Base-by-base conservation (phyloP, 2,329 filamentous ascomycete genomes). In the Beauveria varroae region DNA sequence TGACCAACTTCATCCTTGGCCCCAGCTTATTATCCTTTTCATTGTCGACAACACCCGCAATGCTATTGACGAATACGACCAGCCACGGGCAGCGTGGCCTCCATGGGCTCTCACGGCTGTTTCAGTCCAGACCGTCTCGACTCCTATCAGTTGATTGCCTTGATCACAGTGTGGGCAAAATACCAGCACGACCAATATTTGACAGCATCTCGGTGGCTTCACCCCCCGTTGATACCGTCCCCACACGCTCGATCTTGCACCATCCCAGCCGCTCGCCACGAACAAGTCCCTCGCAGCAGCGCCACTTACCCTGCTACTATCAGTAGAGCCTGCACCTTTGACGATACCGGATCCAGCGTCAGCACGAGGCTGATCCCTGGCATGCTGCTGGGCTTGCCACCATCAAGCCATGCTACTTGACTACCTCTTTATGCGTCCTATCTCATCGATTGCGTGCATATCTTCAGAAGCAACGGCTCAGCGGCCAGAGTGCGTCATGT, bases 201-300 rank as follows among this genome's bases (percentile, higher is more conserved):
- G 7, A 40, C 26, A 14, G 30, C 26, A 30, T n/a, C 40, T 37
- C 8, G 5, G 53, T 56, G 53, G 22, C 52, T 30, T 18, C 54
- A 26, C 26, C 47, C 16, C 53, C 20, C 55, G 10, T 22, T 14
- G 34, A 58, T 58, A 58, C 53, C 3, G 7, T 51, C 44, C 46
- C 56, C 56, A 58, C 56, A 50, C 24, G 34, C 56, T 37, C 44
- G 56, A 58, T 58, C 56, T 51, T 58, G 56, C 56, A 47, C 56
- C 46, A 58, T 43, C 14, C 56, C 4, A 28, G 16, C 28, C 46
- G 34, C 55, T 50, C 41, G 44, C 46, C 46, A 41, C 46, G 44
- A 58, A 57, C 54, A 47, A 50, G 46, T 47, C 22, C 46, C n/a
- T 47, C 26, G 41, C 41, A 46, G 46, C 44, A 18, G 43, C 46